Conservation (phyloP, 305 asterid species). For the Fraxinus ornus region DNA sequence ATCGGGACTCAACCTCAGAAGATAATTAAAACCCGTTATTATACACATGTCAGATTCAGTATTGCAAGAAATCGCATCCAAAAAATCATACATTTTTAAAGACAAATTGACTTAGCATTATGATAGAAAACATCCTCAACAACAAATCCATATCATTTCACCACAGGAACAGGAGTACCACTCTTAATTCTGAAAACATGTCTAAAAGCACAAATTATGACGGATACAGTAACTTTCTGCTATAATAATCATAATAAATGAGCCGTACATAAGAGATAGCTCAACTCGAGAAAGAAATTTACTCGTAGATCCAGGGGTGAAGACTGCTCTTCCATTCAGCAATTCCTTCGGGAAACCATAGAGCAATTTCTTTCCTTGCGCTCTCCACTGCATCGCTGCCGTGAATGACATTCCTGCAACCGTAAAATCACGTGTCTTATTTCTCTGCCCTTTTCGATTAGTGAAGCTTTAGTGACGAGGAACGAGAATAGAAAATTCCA, state of each 20-base stretch:
- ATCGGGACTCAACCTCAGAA: background rate
- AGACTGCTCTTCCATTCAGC: conserved; percentile 85
- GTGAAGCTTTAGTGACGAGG: background rate
- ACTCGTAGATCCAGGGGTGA: conserved; percentile 82
- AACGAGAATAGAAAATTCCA: background rate
- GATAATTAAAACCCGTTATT: background rate
- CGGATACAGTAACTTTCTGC: background rate
- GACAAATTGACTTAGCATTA: background rate
- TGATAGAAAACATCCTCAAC: background rate
- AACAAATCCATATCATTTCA: conserved; percentile 1
- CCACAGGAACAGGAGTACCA: background rate
- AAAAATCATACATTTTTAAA: background rate
- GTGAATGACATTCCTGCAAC: conserved; percentile 79
- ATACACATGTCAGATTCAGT: background rate
- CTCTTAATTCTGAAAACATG: background rate
- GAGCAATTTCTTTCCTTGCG: conserved; percentile 82
- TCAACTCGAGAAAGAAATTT: conserved; percentile 1
- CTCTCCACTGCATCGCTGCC: conserved; percentile 95
- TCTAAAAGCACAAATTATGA: background rate
- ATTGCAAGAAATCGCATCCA: background rate
- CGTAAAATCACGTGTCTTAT: background rate
- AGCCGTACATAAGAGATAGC: background rate
- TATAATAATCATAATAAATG: background rate
- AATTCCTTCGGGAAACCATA: conserved; percentile 90
- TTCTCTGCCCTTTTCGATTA: background rate